Conservation (phyloP, 352 stramenopile species). For the Globisporangium sylvaticum region DNA sequence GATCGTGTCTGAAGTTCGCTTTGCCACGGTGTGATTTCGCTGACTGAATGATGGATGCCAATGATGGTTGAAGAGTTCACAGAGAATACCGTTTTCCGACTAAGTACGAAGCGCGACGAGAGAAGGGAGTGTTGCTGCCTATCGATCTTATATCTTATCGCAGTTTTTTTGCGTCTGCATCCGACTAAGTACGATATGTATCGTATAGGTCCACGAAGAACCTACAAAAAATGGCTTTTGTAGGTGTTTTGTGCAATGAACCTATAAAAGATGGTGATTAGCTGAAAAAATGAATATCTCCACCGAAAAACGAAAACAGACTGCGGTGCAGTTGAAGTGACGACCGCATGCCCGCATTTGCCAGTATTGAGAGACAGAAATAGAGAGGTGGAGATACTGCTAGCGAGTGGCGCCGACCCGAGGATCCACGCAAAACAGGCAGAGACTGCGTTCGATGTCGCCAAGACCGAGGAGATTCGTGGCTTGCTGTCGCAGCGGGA, state of each 20-base stretch:
- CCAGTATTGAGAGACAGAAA: not conserved
- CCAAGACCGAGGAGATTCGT: constrained; percentile 69
- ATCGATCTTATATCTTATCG: not conserved
- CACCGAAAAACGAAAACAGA: not conserved
- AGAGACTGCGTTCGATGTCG: constrained; percentile 84
- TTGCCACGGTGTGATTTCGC: not conserved
- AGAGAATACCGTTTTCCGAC: not conserved
- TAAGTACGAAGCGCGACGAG: not conserved
- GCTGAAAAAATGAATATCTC: not conserved
- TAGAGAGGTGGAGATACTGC: constrained; percentile 40
- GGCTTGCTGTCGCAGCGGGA: constrained; percentile 68
- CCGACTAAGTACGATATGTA: not conserved
- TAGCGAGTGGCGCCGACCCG: constrained; percentile 74
- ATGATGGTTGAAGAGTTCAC: not conserved
- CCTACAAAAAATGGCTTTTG: no score
- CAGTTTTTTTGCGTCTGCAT: not conserved
- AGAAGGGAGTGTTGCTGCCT: not conserved
- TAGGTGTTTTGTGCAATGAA: no score
- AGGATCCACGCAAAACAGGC: constrained; percentile 63
- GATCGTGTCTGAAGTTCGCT: not conserved
- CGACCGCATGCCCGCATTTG: not conserved
- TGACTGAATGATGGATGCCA: not conserved
- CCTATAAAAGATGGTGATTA: not conserved
- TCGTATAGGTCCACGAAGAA: not conserved
- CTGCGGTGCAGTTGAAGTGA: not conserved